Percentiles rank a stretch among this genome's conserved stretches.
Conservation (phyloP, 192 early-diverging fungal species). For the Coemansia sp. region DNA sequence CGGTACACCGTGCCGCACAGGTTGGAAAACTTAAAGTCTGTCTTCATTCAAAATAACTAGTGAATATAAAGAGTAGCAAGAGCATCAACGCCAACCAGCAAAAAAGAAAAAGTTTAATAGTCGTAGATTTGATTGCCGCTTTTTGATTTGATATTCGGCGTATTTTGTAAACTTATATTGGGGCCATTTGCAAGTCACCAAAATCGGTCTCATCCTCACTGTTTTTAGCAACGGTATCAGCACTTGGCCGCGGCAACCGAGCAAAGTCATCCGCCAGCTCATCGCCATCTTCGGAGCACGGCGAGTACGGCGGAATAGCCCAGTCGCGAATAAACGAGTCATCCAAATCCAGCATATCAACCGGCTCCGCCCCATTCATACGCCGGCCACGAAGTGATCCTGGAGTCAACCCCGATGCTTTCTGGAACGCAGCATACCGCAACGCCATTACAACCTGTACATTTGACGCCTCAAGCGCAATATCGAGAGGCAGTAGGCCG, state of each 20-base stretch:
- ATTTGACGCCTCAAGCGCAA: constrained; percentile 52
- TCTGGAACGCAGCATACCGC: constrained; percentile 53
- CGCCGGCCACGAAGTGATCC: constrained; percentile 20
- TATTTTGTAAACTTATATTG: not conserved
- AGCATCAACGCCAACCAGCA: too few species aligned
- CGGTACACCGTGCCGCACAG: constrained; percentile 97
- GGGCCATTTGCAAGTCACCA: constrained; percentile 25
- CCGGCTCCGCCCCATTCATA: constrained; percentile 22
- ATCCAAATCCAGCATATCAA: constrained; percentile 47
- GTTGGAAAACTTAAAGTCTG: constrained; percentile 84
- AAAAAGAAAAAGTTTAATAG: too few species aligned
- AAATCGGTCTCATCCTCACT: constrained; percentile 17
- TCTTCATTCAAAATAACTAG: constrained; percentile 44
- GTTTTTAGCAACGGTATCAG: not conserved
- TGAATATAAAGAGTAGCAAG: too few species aligned
- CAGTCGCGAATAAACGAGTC: constrained; percentile 53
- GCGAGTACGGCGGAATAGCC: constrained; percentile 47
- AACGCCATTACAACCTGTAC: constrained; percentile 56
- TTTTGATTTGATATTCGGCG: too few species aligned
- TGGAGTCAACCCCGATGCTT: constrained; percentile 41
- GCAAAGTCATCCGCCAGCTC: not conserved
- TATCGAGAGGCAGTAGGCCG: constrained; percentile 54
- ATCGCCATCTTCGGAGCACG: constrained; percentile 5
- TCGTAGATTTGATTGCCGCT: too few species aligned
- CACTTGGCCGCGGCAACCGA: not conserved